Base-by-base conservation (phyloP, 176 grass and related monocot species). In the Olyra latifolia region DNA sequence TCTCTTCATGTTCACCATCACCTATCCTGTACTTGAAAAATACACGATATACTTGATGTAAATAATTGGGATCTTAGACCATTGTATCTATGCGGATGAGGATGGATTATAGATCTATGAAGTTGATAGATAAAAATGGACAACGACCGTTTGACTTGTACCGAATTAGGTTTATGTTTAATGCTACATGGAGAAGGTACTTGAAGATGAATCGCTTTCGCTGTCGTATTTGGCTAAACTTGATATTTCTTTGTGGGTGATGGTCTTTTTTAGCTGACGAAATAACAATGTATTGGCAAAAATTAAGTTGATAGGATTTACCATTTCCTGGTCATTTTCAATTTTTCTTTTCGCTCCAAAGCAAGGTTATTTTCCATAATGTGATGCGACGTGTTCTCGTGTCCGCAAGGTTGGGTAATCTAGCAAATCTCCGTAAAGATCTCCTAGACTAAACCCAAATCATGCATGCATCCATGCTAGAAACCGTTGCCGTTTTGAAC, bases 21-120 rank as follows among this genome's bases (percentile, higher is more conserved):
- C 16, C 23, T 30, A 60, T n/a, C 55, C 8, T 77, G 52, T 69
- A 76, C 22, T 53, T 6, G 32, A 25, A 2, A 66, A 66, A 10
- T 56, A 69, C 54, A 39, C 40, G 10, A 17, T 71, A 76, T 35
- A 64, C 27, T 64, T 45, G 65, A 46, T 77, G 79, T 77, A 82
- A 82, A 77, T 82, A 87, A 87, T 71, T 87, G 85, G 78, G 14
- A n/a, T 67, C 27, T 56, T 81, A 67, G 64, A 69, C 56, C 72
- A 35, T 75, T 53, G 42, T 49, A 49, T 75, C 40, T 14, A n/a
- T 28, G 7, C n/a, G 57, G 27, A 66, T 48, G 53, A 69, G 78
- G 32, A 76, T 69, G 71, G 45, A 75, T 35, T 81, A 30, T 44
- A 61, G 62, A 53, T 57, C 54, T 60, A 40, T 74, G 38, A 40